These are phyloP conservation scores for Hippophae rhamnoides DNA, from an alignment of 306 rosid species.

Conservation along the genomic window DNA sequence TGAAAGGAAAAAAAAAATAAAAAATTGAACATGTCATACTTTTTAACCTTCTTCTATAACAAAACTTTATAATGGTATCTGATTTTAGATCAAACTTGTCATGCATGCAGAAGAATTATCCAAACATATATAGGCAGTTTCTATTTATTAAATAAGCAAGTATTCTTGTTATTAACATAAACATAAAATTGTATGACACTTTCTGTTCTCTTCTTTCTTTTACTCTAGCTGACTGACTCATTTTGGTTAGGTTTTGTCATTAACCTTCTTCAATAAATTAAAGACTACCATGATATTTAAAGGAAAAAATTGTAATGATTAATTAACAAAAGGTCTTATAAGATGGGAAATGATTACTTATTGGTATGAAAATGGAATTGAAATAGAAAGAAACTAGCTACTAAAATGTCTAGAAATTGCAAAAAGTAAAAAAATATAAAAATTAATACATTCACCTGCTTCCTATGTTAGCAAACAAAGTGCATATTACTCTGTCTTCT, in stretches of 20 bases:
- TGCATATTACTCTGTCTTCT: conserved; percentile 83
- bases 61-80: conserved; percentile 15
- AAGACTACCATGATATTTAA: conserved; percentile 5
- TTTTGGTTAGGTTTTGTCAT: conserved; percentile 15
- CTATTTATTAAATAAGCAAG: conserved; percentile 1
- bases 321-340: neutral
- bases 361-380: neutral
- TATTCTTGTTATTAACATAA: neutral
- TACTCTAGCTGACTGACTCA: conserved; percentile 9
- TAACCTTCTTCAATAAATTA: conserved; percentile 1
- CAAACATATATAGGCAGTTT: conserved; percentile 23
- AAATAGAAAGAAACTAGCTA: neutral
- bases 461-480: conserved; percentile 73
- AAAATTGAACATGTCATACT: too few species aligned
- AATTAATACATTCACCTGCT: conserved; percentile 45
- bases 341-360: conserved; percentile 1
- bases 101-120: conserved; percentile 28
- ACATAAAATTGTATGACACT: neutral
- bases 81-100: conserved; percentile 32
- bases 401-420: too few species aligned
- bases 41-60: neutral
- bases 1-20: too few species aligned
- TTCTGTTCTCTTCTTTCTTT: neutral
- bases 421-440: neutral
- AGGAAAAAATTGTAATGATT: neutral